phyloP scores from a whole-genome alignment of 495 filamentous ascomycete species.

The Penicillium atrosanguineum region DNA sequence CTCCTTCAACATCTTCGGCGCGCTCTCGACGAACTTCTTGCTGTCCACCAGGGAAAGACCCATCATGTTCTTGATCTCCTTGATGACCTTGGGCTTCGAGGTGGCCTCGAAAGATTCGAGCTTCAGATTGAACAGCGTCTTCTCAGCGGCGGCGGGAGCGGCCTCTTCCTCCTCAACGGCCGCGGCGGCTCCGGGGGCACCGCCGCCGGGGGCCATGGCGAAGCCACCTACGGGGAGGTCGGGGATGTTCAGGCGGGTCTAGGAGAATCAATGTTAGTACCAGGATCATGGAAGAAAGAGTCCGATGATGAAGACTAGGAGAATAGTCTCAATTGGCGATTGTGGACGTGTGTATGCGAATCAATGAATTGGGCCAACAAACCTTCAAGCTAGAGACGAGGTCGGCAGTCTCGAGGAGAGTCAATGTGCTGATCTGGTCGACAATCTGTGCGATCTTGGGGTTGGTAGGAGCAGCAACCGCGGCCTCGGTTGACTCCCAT shows the following conservation, averaged over 20 bases:
- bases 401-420: conserved; percentile 93
- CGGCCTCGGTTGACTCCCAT: conserved; percentile 53
- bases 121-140: conserved; percentile 96
- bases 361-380: conserved; percentile 17
- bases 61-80: conserved; percentile 96
- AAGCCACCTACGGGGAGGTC: conserved; percentile 92
- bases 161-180: conserved; percentile 76
- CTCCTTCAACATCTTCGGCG: conserved; percentile 98
- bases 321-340: conserved; percentile 4
- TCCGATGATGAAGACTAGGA: neutral
- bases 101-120: conserved; percentile 81
- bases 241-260: conserved; percentile 96
- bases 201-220: conserved; percentile 59
- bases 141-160: conserved; percentile 79
- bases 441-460: conserved; percentile 92
- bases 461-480: conserved; percentile 58
- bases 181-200: conserved; percentile 59
- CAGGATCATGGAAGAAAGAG: neutral
- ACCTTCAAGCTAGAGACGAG: conserved; percentile 92
- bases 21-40: conserved; percentile 99
- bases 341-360: conserved; percentile 5
- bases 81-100: conserved; percentile 97
- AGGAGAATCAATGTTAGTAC: conserved; percentile 9
- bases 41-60: conserved; percentile 96
- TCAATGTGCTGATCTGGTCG: conserved; percentile 97